phyloP scores from a whole-genome alignment of 148 eudicot genomes.

The Chenopodium suecicum region DNA sequence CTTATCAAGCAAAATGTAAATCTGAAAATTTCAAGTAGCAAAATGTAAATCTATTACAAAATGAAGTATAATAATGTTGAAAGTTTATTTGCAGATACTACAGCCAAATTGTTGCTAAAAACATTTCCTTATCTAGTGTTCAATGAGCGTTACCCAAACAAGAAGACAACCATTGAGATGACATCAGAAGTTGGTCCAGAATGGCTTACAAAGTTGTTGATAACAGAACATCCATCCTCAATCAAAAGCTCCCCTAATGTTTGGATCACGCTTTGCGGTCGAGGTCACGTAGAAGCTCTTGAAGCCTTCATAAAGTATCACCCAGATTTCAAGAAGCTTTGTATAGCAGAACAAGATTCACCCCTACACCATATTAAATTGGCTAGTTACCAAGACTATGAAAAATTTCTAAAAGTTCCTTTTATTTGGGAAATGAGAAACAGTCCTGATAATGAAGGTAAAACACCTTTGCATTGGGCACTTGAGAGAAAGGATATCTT shows the following conservation, averaged over 20 bases:
- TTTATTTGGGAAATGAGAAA: constrained; percentile 13
- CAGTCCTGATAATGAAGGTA: constrained; percentile 1
- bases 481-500: constrained; percentile 6
- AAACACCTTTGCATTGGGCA: constrained; percentile 27
- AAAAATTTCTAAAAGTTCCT: constrained; percentile 12
- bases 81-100: neutral
- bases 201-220: neutral
- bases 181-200: neutral
- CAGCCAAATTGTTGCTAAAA: neutral
- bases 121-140: neutral
- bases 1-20: neutral
- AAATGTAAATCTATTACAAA: neutral
- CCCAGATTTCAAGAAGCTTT: neutral
- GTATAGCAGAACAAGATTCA: constrained; percentile 16
- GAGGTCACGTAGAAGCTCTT: constrained; percentile 8
- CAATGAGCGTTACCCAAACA: neutral
- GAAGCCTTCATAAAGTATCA: constrained; percentile 4
- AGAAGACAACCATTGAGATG: neutral
- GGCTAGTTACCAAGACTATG: constrained; percentile 5
- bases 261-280: constrained; percentile 12
- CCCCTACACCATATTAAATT: constrained; percentile 23
- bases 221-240: neutral
- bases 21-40: neutral
- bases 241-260: neutral
- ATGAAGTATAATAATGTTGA: too few relatives aligned